Percentiles rank a stretch among this genome's conserved stretches.
phyloP scores from a whole-genome alignment of 495 filamentous ascomycete genomes.

The Echria macrotheca region DNA sequence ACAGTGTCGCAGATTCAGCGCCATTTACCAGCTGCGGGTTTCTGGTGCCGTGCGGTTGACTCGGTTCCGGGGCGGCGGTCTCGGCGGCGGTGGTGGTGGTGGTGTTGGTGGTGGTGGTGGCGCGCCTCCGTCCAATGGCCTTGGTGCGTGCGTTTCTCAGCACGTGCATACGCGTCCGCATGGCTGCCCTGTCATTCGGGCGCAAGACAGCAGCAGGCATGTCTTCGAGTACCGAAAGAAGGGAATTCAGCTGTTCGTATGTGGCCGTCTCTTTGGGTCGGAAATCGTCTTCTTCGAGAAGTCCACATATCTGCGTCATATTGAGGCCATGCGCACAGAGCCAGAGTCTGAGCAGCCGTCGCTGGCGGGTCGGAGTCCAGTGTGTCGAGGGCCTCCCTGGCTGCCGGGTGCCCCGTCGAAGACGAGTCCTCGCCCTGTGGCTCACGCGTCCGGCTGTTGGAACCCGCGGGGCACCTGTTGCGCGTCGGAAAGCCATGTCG shows the following conservation, averaged over 20 bases:
- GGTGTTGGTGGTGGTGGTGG: background rate
- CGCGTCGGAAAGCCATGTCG: background rate
- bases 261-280: background rate
- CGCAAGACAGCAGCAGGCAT: background rate
- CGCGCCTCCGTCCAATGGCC: background rate
- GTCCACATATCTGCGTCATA: background rate
- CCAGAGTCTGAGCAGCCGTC: background rate
- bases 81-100: background rate
- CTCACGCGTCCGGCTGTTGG: background rate
- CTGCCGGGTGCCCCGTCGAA: background rate
- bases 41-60: background rate
- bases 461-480: background rate
- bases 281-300: background rate
- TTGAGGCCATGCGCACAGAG: background rate
- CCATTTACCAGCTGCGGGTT: background rate
- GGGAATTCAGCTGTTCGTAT: background rate
- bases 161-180: background rate
- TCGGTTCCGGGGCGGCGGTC: background rate
- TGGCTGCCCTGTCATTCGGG: background rate
- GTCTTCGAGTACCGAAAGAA: background rate
- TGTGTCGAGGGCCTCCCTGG: background rate
- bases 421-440: background rate
- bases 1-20: background rate
- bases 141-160: background rate
- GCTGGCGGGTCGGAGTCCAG: background rate